Percentiles rank a stretch among this genome's conserved stretches.
Evolutionary conservation across 768 basidiomycete species (phyloP).

Genomic region (Lentinula edodes): DNA sequence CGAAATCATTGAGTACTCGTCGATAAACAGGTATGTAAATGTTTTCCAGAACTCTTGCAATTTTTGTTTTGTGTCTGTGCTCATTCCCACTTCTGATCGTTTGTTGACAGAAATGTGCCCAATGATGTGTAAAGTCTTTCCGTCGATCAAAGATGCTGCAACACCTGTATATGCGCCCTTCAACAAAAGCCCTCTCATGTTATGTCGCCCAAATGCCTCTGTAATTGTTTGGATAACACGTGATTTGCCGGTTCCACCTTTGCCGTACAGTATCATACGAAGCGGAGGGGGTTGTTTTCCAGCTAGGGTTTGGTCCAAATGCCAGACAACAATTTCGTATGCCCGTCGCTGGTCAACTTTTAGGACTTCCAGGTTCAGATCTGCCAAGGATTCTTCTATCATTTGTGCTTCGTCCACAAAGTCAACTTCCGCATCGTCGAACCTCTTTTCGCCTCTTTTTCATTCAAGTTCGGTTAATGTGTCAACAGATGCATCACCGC

Average conservation of each 20-base stretch:
- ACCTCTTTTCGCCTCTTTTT: too few relatives aligned
- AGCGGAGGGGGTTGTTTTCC: conserved; percentile 21
- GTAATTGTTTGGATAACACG: conserved; percentile 32
- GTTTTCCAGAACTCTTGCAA: neutral
- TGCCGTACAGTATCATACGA: conserved; percentile 32
- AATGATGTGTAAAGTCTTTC: conserved; percentile 28
- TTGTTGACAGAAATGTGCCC: conserved; percentile 15
- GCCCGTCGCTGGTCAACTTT: conserved; percentile 24
- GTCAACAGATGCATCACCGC: too few relatives aligned
- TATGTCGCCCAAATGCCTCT: conserved; percentile 20
- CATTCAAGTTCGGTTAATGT: too few relatives aligned
- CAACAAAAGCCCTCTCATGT: conserved; percentile 12
- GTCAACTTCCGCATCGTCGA: too few relatives aligned
- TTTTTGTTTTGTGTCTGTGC: neutral
- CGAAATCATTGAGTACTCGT: too few relatives aligned
- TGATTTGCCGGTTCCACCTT: conserved; percentile 42
- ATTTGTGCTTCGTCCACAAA: too few relatives aligned
- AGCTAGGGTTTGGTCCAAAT: conserved; percentile 21
- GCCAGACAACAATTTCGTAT: conserved; percentile 5
- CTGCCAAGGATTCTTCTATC: neutral
- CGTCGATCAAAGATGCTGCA: conserved; percentile 33
- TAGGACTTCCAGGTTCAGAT: conserved; percentile 9
- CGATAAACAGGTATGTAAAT: too few relatives aligned
- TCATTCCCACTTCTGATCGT: neutral
- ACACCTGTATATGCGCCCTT: conserved; percentile 36